Evolutionary conservation across 139 green algal genomes (phyloP).

Genomic region (Coelastrella sp.): DNA sequence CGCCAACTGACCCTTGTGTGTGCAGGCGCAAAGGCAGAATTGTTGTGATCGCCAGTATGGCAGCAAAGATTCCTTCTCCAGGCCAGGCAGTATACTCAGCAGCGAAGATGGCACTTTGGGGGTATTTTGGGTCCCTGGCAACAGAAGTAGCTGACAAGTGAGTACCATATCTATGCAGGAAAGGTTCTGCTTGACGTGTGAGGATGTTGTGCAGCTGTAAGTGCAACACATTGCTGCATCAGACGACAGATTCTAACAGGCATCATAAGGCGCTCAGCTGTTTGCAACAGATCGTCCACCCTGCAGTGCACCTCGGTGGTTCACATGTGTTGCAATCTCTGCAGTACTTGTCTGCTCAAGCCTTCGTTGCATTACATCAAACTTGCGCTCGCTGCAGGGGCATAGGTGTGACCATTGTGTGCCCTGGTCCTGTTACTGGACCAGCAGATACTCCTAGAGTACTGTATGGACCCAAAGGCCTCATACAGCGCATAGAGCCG

Average conservation of each 20-base stretch:
- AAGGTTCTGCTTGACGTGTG: not conserved
- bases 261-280: no score
- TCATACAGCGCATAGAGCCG: conserved; percentile 33
- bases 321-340: no score
- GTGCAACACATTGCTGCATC: not conserved
- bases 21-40: conserved; percentile 64
- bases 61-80: conserved; percentile 76
- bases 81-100: conserved; percentile 74
- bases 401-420: conserved; percentile 81
- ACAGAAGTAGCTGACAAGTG: conserved; percentile 75
- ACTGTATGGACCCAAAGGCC: conserved; percentile 68
- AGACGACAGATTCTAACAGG: no score
- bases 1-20: no score
- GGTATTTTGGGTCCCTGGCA: conserved; percentile 81
- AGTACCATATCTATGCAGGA: not conserved
- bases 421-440: conserved; percentile 77
- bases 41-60: conserved; percentile 82
- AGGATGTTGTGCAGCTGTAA: not conserved
- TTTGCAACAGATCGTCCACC: no score
- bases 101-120: conserved; percentile 78
- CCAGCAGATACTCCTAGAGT: conserved; percentile 40
- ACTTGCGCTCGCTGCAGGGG: conserved; percentile 53
- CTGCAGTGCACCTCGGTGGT: no score
- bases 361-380: no score
- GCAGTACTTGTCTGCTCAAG: no score